Evolutionary conservation across 805 yeast species (phyloP).

Genomic region (Metschnikowia peoriensis): DNA sequence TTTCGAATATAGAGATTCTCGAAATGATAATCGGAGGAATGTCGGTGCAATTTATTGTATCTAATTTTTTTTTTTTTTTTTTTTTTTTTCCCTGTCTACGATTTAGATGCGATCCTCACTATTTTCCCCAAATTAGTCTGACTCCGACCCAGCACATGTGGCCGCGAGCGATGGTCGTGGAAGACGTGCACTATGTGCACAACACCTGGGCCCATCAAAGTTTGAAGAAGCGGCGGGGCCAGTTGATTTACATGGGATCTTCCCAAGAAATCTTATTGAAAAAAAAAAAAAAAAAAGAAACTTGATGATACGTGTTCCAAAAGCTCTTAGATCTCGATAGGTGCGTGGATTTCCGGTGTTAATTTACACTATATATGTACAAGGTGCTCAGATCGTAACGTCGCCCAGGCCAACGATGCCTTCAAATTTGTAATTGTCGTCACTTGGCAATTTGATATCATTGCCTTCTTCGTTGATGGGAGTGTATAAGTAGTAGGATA

Average conservation of each 20-base stretch:
- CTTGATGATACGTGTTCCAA: not conserved
- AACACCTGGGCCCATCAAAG: not conserved
- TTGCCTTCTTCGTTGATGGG: slow-evolving; percentile 55
- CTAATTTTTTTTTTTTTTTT: not conserved
- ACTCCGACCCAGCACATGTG: slow-evolving; percentile 8
- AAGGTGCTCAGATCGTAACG: slow-evolving; percentile 36
- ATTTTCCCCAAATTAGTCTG: slow-evolving; percentile 8
- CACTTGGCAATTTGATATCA: slow-evolving; percentile 59
- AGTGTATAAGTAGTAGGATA: slow-evolving; percentile 88
- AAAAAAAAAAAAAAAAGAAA: no score
- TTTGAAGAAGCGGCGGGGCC: not conserved
- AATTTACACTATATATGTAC: slow-evolving; percentile 16
- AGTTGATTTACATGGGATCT: not conserved
- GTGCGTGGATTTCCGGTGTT: slow-evolving; percentile 9
- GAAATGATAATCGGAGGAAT: not conserved
- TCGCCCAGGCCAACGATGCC: slow-evolving; percentile 45
- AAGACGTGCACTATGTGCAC: not conserved
- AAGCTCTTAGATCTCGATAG: not conserved
- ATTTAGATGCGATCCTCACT: slow-evolving; percentile 7
- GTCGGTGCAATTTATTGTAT: not conserved
- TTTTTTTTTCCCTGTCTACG: not conserved
- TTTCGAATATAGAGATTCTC: not conserved
- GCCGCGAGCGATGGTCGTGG: not conserved
- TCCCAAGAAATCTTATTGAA: not conserved
- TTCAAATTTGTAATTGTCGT: slow-evolving; percentile 39